Evolutionary conservation across 208 protist species (phyloP).

Genomic region (Trypanosoma theileri): DNA sequence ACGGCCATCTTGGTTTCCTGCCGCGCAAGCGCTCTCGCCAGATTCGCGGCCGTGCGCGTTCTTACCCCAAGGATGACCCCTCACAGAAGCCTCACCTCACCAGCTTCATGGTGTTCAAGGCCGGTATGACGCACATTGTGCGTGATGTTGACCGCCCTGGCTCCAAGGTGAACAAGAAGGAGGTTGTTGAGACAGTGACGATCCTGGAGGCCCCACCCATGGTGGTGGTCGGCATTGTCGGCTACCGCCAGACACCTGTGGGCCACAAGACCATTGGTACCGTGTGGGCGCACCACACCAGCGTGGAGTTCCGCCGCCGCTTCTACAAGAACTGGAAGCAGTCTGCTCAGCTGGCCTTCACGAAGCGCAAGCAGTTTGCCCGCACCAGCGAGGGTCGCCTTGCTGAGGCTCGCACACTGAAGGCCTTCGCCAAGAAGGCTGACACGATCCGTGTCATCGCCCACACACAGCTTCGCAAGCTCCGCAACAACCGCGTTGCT

Average conservation of each 20-base stretch:
- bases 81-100: constrained; percentile 96
- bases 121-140: constrained; percentile 99
- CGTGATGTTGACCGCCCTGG: constrained; percentile 96
- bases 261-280: constrained; percentile 97
- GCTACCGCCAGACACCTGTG: constrained; percentile 96
- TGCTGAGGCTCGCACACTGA: constrained; percentile 85
- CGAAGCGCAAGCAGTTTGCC: constrained; percentile 86
- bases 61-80: constrained; percentile 96
- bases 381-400: constrained; percentile 86
- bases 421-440: constrained; percentile 95
- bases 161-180: constrained; percentile 98
- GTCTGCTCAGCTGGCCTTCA: constrained; percentile 98
- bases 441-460: constrained; percentile 97
- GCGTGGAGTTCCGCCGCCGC: constrained; percentile 93
- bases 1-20: constrained; percentile 98
- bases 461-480: constrained; percentile 98
- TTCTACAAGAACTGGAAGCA: constrained; percentile 99
- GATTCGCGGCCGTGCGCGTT: constrained; percentile 91
- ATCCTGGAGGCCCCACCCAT: constrained; percentile 99
- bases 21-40: constrained; percentile 95
- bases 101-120: constrained; percentile 99
- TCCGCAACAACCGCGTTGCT: constrained; percentile 96
- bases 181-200: constrained; percentile 98
- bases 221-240: constrained; percentile 98
- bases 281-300: constrained; percentile 98